A percentile compares a stretch with the other conserved stretches of the same genome.
Evolutionary conservation across 129 eudicot genomes (phyloP).

Genomic region (Flaveria ramosissima): DNA sequence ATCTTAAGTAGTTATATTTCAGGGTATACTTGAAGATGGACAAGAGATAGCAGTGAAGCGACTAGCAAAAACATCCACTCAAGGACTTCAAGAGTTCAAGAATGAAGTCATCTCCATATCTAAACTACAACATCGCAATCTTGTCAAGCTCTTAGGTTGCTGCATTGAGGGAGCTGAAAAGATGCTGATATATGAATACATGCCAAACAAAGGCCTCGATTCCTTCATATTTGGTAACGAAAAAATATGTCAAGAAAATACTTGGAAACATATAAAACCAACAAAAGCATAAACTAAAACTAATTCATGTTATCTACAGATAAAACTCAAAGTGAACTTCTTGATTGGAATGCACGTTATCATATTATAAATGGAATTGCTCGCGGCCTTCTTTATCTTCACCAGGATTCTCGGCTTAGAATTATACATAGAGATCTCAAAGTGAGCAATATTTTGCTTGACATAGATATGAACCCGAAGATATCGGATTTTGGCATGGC

Average conservation of each 20-base stretch:
- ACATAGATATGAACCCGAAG: conserved; percentile 44
- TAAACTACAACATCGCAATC: conserved; percentile 55
- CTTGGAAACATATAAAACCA: not conserved
- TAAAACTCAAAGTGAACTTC: conserved; percentile 31
- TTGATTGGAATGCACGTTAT: conserved; percentile 40
- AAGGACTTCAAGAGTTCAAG: conserved; percentile 55
- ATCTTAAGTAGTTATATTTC: not conserved
- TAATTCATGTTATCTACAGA: conserved; percentile 4
- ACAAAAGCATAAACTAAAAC: conserved; percentile 1
- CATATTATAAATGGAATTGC: conserved; percentile 41
- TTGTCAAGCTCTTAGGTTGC: conserved; percentile 52
- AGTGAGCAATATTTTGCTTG: conserved; percentile 47
- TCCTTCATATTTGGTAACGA: conserved; percentile 45
- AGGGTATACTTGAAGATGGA: conserved; percentile 35
- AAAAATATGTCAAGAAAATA: not conserved
- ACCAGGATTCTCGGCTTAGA: conserved; percentile 48
- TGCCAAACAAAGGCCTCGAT: conserved; percentile 58
- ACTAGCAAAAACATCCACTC: conserved; percentile 46
- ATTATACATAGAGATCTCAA: conserved; percentile 52
- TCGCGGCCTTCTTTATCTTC: conserved; percentile 54
- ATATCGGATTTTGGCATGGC: conserved; percentile 55
- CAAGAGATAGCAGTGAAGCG: conserved; percentile 55
- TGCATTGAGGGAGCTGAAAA: conserved; percentile 42
- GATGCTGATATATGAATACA: conserved; percentile 56
- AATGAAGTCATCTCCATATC: conserved; percentile 52